Percentiles rank a stretch among this genome's conserved stretches.
Conservation (phyloP, 495 filamentous ascomycete genomes). For the Podospora conica region DNA sequence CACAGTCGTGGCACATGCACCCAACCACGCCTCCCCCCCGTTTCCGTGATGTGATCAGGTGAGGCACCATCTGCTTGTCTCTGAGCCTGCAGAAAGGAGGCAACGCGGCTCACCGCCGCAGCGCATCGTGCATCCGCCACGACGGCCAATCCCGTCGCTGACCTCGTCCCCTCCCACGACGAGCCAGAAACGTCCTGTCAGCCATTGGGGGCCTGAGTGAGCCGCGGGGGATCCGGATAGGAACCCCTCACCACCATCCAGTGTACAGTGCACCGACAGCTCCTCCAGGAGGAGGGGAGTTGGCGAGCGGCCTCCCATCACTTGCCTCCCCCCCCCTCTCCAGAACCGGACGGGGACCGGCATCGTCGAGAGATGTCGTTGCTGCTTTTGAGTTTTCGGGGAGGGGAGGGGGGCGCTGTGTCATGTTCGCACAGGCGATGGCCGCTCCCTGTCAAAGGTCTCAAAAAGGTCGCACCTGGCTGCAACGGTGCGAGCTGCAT, state of each 20-base stretch:
- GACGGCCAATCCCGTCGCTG: background rate
- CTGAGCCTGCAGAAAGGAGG: background rate
- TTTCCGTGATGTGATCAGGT: slow-evolving; percentile 7
- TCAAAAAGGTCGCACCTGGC: slow-evolving; percentile 6
- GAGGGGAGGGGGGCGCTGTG: slow-evolving; percentile 5
- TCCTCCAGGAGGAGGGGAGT: background rate
- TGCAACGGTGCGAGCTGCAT: slow-evolving; percentile 13
- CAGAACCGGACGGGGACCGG: slow-evolving; percentile 1
- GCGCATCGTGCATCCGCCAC: background rate
- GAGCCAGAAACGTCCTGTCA: background rate
- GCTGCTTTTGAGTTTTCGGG: slow-evolving; percentile 10
- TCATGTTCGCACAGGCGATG: slow-evolving; percentile 14
- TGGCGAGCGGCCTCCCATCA: slow-evolving; percentile 8
- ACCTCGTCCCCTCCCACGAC: background rate
- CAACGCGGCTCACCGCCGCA: slow-evolving; percentile 11
- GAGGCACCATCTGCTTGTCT: slow-evolving; percentile 1
- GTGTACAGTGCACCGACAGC: background rate
- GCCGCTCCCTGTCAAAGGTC: slow-evolving; percentile 13
- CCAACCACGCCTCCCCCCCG: background rate
- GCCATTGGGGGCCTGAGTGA: background rate
- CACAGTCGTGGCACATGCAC: background rate
- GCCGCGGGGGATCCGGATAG: background rate
- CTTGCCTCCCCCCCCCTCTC: background rate
- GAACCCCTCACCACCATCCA: background rate
- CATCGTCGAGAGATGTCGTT: slow-evolving; percentile 1